Evolutionary conservation across 208 protist genomes (phyloP).

Genomic region (Trypanosoma melophagium): DNA sequence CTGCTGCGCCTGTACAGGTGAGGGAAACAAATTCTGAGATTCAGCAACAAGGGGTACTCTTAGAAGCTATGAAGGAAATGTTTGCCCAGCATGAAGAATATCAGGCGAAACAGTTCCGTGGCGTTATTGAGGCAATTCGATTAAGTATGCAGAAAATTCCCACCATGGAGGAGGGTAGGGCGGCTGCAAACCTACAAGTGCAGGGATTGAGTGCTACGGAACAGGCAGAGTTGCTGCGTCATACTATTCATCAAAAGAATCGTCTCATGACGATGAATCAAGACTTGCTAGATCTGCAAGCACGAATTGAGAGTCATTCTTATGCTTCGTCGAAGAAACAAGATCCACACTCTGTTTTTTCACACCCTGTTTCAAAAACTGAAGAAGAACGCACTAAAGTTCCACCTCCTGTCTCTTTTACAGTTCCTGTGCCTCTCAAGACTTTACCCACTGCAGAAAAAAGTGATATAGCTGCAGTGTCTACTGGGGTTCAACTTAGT

Average conservation of each 20-base stretch:
- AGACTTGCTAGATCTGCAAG: conserved; percentile 66
- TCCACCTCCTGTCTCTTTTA: background rate
- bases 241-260: conserved; percentile 71
- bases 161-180: conserved; percentile 11
- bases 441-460: background rate
- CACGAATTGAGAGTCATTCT: conserved; percentile 35
- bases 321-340: conserved; percentile 6
- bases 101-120: conserved; percentile 49
- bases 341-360: background rate
- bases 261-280: conserved; percentile 66
- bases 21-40: conserved; percentile 14
- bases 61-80: conserved; percentile 41
- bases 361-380: background rate
- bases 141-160: conserved; percentile 15
- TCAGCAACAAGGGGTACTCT: conserved; percentile 49
- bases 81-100: conserved; percentile 45
- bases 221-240: conserved; percentile 59
- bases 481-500: conserved; percentile 22
- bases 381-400: background rate
- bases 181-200: background rate
- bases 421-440: background rate
- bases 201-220: conserved; percentile 46
- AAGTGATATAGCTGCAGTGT: conserved; percentile 1
- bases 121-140: conserved; percentile 37
- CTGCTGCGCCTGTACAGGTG: background rate